These are phyloP conservation scores for Tylopilus subfusipes DNA, from an alignment of 768 basidiomycete genomes.

Conservation along the genomic window DNA sequence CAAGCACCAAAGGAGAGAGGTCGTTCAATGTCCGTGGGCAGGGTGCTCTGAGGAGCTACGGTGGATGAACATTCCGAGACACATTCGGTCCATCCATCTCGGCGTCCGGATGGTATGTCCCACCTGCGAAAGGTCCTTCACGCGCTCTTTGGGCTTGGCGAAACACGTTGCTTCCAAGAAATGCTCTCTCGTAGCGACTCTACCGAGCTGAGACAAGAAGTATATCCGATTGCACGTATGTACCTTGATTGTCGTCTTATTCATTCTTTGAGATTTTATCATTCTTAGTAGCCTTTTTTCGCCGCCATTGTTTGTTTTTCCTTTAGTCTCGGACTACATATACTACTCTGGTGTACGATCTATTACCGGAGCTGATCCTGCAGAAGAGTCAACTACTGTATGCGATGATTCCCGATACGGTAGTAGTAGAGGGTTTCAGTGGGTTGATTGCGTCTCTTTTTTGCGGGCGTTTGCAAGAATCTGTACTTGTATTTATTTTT, in stretches of 20 bases:
- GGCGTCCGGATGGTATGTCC: constrained; percentile 6
- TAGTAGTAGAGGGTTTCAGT: too few species aligned
- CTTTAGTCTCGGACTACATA: not conserved
- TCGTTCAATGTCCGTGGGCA: constrained; percentile 4
- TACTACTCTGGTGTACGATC: not conserved
- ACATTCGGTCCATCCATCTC: constrained; percentile 9
- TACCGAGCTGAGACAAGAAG: not conserved
- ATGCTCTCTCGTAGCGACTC: not conserved
- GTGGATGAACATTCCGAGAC: constrained; percentile 11
- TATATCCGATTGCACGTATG: too few species aligned
- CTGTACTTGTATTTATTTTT: too few species aligned
- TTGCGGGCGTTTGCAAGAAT: too few species aligned
- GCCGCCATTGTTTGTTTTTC: not conserved
- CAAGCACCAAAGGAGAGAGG: constrained; percentile 1
- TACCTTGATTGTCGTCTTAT: not conserved
- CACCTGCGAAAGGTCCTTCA: constrained; percentile 10
- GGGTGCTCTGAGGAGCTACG: constrained; percentile 3
- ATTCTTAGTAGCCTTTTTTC: not conserved
- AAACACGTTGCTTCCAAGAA: constrained; percentile 11
- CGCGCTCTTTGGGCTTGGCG: constrained; percentile 7
- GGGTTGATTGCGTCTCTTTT: too few species aligned
- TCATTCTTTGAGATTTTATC: not conserved
- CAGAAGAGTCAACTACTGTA: not conserved
- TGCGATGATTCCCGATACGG: too few species aligned
- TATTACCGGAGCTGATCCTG: not conserved